A percentile compares a stretch with the other conserved stretches of the same genome.
phyloP scores from a whole-genome alignment of 306 rosid genomes.

The Macrotyloma uniflorum region DNA sequence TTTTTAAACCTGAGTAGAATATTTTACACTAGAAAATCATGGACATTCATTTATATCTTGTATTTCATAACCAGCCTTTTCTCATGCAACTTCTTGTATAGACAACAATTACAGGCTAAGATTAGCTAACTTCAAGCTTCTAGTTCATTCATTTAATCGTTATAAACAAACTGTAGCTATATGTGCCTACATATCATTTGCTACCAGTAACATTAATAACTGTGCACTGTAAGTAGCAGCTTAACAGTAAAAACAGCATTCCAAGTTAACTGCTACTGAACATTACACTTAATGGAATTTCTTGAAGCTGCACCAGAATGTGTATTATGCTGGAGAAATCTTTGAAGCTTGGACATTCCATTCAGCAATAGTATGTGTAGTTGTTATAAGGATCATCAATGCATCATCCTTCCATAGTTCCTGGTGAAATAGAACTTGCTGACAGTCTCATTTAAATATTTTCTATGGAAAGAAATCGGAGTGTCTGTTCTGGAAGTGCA shows the following conservation, averaged over 20 bases:
- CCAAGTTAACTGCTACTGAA: background rate
- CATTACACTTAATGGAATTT: background rate
- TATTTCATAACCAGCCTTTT: background rate
- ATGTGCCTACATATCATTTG: background rate
- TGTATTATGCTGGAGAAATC: constrained; percentile 1
- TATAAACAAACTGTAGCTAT: background rate
- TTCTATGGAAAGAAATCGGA: constrained; percentile 17
- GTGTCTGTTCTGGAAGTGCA: constrained; percentile 18
- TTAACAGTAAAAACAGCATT: background rate
- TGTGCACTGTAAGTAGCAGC: background rate
- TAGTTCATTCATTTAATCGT: background rate
- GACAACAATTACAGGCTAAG: background rate
- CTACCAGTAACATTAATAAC: background rate
- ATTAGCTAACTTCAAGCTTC: background rate
- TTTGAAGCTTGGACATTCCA: constrained; percentile 20
- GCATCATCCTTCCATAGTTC: constrained; percentile 8
- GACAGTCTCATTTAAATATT: constrained; percentile 2
- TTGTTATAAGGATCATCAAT: constrained; percentile 19
- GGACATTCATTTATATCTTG: background rate
- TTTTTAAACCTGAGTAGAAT: background rate
- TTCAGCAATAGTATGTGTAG: background rate
- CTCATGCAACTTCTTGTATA: background rate
- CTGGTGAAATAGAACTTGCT: constrained; percentile 7
- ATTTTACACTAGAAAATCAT: background rate
- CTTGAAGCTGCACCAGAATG: constrained; percentile 8